These are phyloP conservation scores for Plasmodium falciparum DNA, from an alignment of 169 alveolate genomes.

Conservation along the genomic window DNA sequence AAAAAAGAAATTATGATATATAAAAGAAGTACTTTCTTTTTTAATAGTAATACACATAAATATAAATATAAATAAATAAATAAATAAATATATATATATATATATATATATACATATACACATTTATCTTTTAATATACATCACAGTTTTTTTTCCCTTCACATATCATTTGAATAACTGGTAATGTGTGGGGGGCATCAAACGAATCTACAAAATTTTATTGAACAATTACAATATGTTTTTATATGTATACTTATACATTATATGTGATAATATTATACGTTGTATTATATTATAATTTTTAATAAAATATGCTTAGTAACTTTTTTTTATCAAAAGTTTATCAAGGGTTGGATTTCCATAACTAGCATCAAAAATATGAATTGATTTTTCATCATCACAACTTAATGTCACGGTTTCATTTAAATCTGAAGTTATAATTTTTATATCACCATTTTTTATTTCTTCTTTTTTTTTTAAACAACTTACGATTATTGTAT, in stretches of 20 bases:
- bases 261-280: background rate
- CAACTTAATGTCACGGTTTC: constrained; percentile 66
- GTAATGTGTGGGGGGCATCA: constrained; percentile 76
- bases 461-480: constrained; percentile 51
- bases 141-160: constrained; percentile 75
- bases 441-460: constrained; percentile 47
- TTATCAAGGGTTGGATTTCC: constrained; percentile 74
- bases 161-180: constrained; percentile 77
- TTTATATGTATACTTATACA: background rate
- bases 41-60: too few species aligned
- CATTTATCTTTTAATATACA: constrained; percentile 30
- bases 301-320: background rate
- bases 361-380: constrained; percentile 77
- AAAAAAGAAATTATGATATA: background rate
- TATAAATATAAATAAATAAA: background rate
- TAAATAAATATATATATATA: background rate
- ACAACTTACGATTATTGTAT: constrained; percentile 11
- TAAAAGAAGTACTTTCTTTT: too few species aligned
- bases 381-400: constrained; percentile 21
- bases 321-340: constrained; percentile 69
- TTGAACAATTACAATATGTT: background rate
- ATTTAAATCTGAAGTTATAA: constrained; percentile 37
- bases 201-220: constrained; percentile 23
- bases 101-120: too few species aligned
- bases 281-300: too few species aligned